phyloP scores from a whole-genome alignment of 345 rosid species.

The Eucalyptus grandis region DNA sequence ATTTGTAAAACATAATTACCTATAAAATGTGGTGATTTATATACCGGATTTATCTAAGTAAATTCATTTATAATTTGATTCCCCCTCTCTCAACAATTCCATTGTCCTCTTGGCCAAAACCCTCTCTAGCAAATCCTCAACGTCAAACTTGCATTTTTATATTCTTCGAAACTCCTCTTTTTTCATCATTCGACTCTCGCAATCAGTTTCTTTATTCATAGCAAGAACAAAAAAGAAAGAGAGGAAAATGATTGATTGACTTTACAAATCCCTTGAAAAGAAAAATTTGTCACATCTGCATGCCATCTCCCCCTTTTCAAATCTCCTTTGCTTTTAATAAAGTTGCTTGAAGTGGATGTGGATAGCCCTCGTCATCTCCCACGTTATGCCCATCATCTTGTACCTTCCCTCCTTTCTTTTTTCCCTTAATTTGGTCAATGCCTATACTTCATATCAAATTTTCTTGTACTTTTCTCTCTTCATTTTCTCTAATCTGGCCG shows the following conservation, averaged over 20 bases:
- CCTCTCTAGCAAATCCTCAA: neutral
- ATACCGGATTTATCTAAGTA: neutral
- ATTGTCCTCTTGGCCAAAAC: neutral
- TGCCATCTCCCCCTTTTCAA: neutral
- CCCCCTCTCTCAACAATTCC: neutral
- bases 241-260: neutral
- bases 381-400: neutral
- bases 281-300: neutral
- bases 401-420: too few species aligned
- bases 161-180: neutral
- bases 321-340: neutral
- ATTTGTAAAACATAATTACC: too few species aligned
- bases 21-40: neutral
- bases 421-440: neutral
- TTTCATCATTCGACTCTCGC: neutral
- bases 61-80: neutral
- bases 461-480: neutral
- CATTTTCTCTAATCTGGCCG: neutral
- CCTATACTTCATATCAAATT: neutral
- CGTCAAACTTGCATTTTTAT: fast-evolving
- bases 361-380: neutral
- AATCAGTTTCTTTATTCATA: neutral
- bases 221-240: neutral
- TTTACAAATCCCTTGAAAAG: neutral
- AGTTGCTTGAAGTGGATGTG: neutral